Evolutionary conservation across 208 protist genomes (phyloP), one percentile per base, ranked within the genome.

Genomic region (Novymonas esmeraldas): DNA sequence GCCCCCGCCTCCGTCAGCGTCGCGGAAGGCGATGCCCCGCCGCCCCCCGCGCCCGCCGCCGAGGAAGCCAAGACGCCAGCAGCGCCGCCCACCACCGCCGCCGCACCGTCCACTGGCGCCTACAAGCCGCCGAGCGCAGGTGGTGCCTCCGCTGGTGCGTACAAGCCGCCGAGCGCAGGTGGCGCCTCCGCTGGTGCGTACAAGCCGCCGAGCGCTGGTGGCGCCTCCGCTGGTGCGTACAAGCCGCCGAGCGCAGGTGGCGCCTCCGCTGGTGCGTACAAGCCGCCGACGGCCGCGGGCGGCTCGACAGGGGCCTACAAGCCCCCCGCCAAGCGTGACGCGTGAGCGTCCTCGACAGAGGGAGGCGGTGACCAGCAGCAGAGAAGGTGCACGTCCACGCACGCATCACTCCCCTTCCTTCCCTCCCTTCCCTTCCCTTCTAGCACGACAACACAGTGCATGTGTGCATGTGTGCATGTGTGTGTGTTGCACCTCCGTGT

Each of bases 311-410:
- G 51, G 34, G 36, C 49, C 0, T 68, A 67, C 52, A 61, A 57
- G 52, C 61, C 68, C 28, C 62, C 70, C 26, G 73, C 56, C 45
- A 78, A 71, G 67, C 76, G 72, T 18, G 80, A 76, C 24, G 65
- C 31, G n/a, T 48, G n/a, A n/a, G n/a, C n/a, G n/a, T n/a, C n/a
- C n/a, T 13, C 18, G 10, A 48, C 18, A n/a, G 22, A 2, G 22
- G 4, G 14, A 20, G 42, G 14, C 5, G 7, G 42, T 20, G 42
- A 48, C 4, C 5, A 20, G 22, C 18, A 10, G 22, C 18, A 11
- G 22, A 11, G 44, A 20, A n/a, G 44, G 6, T 3, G 1, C 22
- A n/a, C 16, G 55, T 33, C 11, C 7, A 45, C 18, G 41, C n/a
- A n/a, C n/a, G n/a, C n/a, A n/a, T n/a, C n/a, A n/a, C n/a, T n/a